Evolutionary conservation across 176 grass and related monocot genomes (phyloP), one percentile per base, ranked within the genome.

Genomic region (Cenchrus purpureus): DNA sequence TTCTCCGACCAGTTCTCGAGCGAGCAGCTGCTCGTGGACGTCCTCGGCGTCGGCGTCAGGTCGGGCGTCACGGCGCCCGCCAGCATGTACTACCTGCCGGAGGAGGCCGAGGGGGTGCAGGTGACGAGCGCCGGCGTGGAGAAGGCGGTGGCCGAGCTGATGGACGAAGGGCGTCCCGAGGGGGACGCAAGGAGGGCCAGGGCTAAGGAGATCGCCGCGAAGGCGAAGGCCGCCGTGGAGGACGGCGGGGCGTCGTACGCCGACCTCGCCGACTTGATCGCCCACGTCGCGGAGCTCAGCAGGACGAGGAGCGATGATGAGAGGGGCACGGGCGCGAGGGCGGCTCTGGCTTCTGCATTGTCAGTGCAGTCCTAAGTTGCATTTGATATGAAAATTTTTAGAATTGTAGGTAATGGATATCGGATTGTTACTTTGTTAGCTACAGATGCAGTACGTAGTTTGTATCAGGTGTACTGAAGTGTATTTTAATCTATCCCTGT

Each of bases 21-120:
- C 57, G 92, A 94, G 89, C 79, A 55, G 49, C 49, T 94, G 82
- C 55, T 87, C 70, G 89, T 94, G 12, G 89, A 94, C 13, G 86
- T 91, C 57, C 79, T 94, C 58, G 63, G 31, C 53, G 71, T 91
- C 12, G 92, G 92, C 20, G 87, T 91, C 46, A 81, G 81, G 16
- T 68, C 85, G 0, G 89, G 87, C 53, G 92, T 85, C 14, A 85
- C 75, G 54, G 40, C 80, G 64, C 83, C 89, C 65, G 15, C 11
- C 60, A 25, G 25, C 25, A 82, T 72, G 79, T 19, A 37, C 73
- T 19, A 37, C 73, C 8, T 85, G 0, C 69, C 76, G 11, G 4
- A 37, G 46, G 67, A 61, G 40, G 79, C 54, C 55, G 65, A 86
- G 40, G 83, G 50, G 10, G 63, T 87, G 20, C 66, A 81, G 79